Conservation (phyloP, 2,329 filamentous ascomycete species). For the Pyrenophora teres region DNA sequence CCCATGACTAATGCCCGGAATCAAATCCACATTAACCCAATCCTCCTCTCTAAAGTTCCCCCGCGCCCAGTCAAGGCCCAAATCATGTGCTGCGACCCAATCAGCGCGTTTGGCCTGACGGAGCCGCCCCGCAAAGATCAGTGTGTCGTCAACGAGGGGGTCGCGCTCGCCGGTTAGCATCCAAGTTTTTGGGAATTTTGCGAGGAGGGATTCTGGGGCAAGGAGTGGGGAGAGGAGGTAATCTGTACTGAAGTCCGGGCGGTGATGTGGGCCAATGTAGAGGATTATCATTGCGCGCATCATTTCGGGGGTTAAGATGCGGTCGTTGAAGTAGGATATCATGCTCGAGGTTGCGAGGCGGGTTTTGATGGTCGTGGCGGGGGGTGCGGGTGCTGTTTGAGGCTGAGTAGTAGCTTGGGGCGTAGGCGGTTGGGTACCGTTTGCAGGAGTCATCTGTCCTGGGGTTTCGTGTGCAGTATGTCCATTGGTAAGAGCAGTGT, state of each 20-base stretch:
- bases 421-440: constrained; percentile 19
- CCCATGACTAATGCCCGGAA: constrained; percentile 89
- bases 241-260: constrained; percentile 89
- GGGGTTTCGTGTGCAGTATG: constrained; percentile 26
- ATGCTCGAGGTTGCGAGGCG: constrained; percentile 94
- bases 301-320: constrained; percentile 94
- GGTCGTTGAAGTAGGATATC: constrained; percentile 97
- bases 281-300: constrained; percentile 99
- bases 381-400: constrained; percentile 39
- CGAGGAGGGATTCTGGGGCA: constrained; percentile 81
- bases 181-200: constrained; percentile 90
- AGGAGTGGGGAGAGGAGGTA: constrained; percentile 89
- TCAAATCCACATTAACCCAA: constrained; percentile 78
- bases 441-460: constrained; percentile 22
- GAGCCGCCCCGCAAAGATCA: constrained; percentile 91
- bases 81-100: constrained; percentile 60
- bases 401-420: constrained; percentile 28
- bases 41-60: constrained; percentile 72
- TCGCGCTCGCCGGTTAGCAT: constrained; percentile 95
- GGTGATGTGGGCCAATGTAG: constrained; percentile 91
- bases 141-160: constrained; percentile 93
- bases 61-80: constrained; percentile 58
- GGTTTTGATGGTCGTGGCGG: constrained; percentile 67
- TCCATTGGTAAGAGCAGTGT: constrained; percentile 20
- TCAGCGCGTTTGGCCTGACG: constrained; percentile 72